A percentile compares a stretch with the other conserved stretches of the same genome.
phyloP scores from a whole-genome alignment of 768 basidiomycete genomes.

The Pleurotus tuber-regium region DNA sequence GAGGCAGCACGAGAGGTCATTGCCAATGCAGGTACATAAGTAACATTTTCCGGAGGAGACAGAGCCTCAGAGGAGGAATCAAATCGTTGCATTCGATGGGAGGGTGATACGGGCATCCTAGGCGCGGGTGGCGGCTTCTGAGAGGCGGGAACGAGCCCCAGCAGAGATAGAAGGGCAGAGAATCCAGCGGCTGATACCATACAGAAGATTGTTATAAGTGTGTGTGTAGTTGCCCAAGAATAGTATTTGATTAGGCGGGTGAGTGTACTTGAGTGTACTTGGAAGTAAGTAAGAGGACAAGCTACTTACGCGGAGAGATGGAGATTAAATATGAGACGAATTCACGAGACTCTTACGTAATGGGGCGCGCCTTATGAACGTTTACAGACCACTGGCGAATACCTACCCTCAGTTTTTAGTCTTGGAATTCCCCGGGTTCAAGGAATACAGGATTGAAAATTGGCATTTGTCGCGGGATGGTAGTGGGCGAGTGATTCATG shows the following conservation, averaged over 20 bases:
- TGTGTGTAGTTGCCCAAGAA: not conserved
- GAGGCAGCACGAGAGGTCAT: not conserved
- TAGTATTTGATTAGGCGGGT: not conserved
- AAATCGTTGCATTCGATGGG: not conserved
- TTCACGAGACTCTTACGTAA: constrained; percentile 2
- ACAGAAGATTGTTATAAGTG: no score
- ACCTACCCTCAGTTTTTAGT: constrained; percentile 52
- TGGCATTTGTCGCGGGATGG: constrained; percentile 44
- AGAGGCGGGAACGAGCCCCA: not conserved
- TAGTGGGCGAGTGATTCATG: constrained; percentile 27
- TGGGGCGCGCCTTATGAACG: not conserved
- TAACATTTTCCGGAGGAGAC: not conserved
- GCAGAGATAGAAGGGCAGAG: not conserved
- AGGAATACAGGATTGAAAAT: constrained; percentile 62
- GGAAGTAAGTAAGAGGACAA: constrained; percentile 1
- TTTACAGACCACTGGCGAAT: constrained; percentile 25
- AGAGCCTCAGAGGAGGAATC: no score
- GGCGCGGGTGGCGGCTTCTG: no score
- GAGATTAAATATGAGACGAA: not conserved
- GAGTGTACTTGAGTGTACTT: not conserved
- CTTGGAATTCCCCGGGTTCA: constrained; percentile 41
- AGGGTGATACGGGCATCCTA: not conserved
- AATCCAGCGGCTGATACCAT: not conserved
- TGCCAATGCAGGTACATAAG: not conserved
- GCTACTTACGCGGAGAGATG: not conserved